phyloP scores from a whole-genome alignment of 176 grass and related monocot species.

The Oryza glaberrima region DNA sequence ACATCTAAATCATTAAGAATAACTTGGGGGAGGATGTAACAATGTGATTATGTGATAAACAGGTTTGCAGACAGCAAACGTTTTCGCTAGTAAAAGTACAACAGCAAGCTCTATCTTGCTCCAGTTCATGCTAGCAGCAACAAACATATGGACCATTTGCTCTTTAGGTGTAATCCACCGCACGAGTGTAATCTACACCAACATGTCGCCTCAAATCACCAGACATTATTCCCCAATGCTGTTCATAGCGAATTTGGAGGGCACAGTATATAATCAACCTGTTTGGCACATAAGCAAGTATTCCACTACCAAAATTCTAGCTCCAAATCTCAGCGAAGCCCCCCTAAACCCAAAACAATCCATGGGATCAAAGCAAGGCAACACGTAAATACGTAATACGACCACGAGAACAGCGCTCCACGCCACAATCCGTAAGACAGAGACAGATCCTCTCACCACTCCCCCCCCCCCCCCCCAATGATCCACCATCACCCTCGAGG shows the following conservation, averaged over 20 bases:
- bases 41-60: too few species aligned
- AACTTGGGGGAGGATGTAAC: too few species aligned
- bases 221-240: not conserved
- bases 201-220: not conserved
- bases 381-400: too few species aligned
- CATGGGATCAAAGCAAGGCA: not conserved
- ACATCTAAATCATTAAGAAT: too few species aligned
- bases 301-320: not conserved
- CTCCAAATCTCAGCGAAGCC: not conserved
- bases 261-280: not conserved
- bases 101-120: not conserved
- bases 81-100: too few species aligned
- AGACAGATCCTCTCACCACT: not conserved
- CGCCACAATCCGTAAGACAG: not conserved
- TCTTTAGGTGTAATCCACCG: not conserved
- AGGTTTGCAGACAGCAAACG: not conserved
- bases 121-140: not conserved
- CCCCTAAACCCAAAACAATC: too few species aligned
- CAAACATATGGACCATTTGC: too few species aligned
- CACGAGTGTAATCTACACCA: not conserved
- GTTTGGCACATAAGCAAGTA: not conserved
- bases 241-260: not conserved
- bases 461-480: too few species aligned
- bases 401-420: not conserved
- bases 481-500: not conserved